A percentile compares a stretch with the other conserved stretches of the same genome.
These are phyloP conservation scores for Triticum urartu DNA, from an alignment of 176 grass and related monocot species.

Conservation along the genomic window DNA sequence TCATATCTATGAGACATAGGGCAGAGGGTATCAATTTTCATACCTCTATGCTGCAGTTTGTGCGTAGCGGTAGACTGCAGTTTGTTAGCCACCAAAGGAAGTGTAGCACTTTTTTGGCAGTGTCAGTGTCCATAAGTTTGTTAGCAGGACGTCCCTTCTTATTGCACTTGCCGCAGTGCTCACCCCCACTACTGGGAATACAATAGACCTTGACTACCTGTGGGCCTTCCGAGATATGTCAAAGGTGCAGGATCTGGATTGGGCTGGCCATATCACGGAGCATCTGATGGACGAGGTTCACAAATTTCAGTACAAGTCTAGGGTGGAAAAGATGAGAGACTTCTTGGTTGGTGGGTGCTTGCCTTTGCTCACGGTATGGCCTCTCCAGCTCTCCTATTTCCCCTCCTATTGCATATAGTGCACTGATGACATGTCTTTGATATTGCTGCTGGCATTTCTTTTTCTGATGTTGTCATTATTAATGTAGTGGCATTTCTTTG, in stretches of 20 bases:
- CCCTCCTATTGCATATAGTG: neutral
- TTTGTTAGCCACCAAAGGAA: no score
- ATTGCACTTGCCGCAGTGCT: slow-evolving; percentile 1
- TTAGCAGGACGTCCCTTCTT: neutral
- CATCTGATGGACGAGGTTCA: slow-evolving; percentile 12
- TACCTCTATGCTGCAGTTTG: no score
- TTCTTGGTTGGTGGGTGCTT: slow-evolving; percentile 5
- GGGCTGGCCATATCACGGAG: slow-evolving; percentile 10
- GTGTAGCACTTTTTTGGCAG: no score
- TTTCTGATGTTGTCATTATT: neutral
- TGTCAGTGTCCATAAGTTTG: no score
- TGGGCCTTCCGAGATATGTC: neutral
- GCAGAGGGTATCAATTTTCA: no score
- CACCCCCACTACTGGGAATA: slow-evolving; percentile 10
- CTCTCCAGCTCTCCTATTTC: neutral
- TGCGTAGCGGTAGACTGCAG: no score
- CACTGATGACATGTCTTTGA: neutral
- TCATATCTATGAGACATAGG: no score
- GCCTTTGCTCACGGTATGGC: slow-evolving; percentile 7
- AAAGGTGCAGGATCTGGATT: neutral
- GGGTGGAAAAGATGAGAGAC: neutral
- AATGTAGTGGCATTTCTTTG: neutral
- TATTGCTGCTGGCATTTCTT: neutral
- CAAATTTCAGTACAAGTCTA: slow-evolving; percentile 7
- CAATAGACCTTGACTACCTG: slow-evolving; percentile 14